Evolutionary conservation across 768 basidiomycete genomes (phyloP).

Genomic region (Boletus vinaceobasis): DNA sequence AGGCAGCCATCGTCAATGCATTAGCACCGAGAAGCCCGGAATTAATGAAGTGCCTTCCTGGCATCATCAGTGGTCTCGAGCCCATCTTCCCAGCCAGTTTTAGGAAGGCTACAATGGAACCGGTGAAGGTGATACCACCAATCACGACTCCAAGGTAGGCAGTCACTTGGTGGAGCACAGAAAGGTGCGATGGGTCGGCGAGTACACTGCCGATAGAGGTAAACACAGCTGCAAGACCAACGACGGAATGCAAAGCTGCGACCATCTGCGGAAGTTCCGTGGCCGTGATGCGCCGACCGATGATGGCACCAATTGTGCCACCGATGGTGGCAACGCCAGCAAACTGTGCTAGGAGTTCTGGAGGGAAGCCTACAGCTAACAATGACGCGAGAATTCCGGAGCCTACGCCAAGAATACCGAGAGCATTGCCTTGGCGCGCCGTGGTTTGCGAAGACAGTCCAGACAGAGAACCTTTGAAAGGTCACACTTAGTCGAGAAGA

Average conservation of each 20-base stretch:
- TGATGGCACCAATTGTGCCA: slow-evolving; percentile 61
- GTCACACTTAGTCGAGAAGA: neutral
- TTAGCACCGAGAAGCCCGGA: slow-evolving; percentile 69
- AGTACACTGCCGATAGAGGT: slow-evolving; percentile 83
- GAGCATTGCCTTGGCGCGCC: slow-evolving; percentile 81
- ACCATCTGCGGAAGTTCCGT: slow-evolving; percentile 87
- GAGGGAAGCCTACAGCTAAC: slow-evolving; percentile 78
- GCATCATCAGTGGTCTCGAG: slow-evolving; percentile 67
- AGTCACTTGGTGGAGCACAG: slow-evolving; percentile 73
- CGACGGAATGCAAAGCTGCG: slow-evolving; percentile 81
- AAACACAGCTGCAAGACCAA: slow-evolving; percentile 85
- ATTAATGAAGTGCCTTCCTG: slow-evolving; percentile 78
- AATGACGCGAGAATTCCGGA: slow-evolving; percentile 80
- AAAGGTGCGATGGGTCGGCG: slow-evolving; percentile 62
- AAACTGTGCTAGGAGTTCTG: slow-evolving; percentile 73
- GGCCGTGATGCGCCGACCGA: slow-evolving; percentile 81
- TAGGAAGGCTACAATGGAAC: slow-evolving; percentile 85
- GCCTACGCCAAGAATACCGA: slow-evolving; percentile 83
- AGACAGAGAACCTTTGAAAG: slow-evolving; percentile 62
- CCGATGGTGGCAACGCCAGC: slow-evolving; percentile 75
- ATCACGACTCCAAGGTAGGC: slow-evolving; percentile 86
- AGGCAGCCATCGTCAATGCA: slow-evolving; percentile 69
- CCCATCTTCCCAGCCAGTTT: slow-evolving; percentile 83
- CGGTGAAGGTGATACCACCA: slow-evolving; percentile 87
- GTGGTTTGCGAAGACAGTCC: slow-evolving; percentile 77